A percentile compares a stretch with the other conserved stretches of the same genome.
These are phyloP conservation scores for Alternaria hordeiaustralica DNA, from an alignment of 2,329 filamentous ascomycete genomes.

Conservation along the genomic window DNA sequence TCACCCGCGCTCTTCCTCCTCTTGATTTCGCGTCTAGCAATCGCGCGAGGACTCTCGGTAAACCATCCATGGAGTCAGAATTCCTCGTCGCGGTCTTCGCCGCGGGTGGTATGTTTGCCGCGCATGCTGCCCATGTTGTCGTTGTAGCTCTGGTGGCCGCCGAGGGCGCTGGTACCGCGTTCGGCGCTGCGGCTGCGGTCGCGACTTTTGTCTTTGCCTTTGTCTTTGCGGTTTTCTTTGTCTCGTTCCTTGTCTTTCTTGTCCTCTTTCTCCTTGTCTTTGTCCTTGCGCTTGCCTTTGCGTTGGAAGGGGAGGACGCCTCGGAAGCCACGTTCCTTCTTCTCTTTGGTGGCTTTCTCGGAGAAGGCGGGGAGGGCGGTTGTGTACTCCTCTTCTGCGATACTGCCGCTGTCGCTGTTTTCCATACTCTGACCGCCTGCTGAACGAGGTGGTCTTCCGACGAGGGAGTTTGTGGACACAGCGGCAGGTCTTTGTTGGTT, in stretches of 20 bases:
- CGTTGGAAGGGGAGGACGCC: constrained; percentile 47
- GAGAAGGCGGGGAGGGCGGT: constrained; percentile 47
- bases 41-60: constrained; percentile 16
- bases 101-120: background rate
- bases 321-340: constrained; percentile 49
- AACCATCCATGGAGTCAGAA: constrained; percentile 49
- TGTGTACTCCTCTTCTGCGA: constrained; percentile 47
- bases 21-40: constrained; percentile 31
- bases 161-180: constrained; percentile 28
- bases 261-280: constrained; percentile 34
- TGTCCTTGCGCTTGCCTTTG: constrained; percentile 43
- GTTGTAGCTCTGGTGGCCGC: constrained; percentile 21
- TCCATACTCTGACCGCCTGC: constrained; percentile 37
- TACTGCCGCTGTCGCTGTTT: constrained; percentile 45
- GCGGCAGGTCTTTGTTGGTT: constrained; percentile 26
- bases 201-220: constrained; percentile 23
- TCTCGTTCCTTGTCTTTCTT: constrained; percentile 26
- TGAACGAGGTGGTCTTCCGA: constrained; percentile 33
- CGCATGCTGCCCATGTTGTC: background rate
- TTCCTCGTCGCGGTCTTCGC: constrained; percentile 28
- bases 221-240: constrained; percentile 22
- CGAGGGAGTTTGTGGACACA: constrained; percentile 26
- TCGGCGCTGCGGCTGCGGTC: constrained; percentile 8
- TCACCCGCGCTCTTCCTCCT: constrained; percentile 42
- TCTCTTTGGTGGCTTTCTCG: constrained; percentile 41